phyloP scores from a whole-genome alignment of 2,329 filamentous ascomycete species.

The Phoma herbarum region DNA sequence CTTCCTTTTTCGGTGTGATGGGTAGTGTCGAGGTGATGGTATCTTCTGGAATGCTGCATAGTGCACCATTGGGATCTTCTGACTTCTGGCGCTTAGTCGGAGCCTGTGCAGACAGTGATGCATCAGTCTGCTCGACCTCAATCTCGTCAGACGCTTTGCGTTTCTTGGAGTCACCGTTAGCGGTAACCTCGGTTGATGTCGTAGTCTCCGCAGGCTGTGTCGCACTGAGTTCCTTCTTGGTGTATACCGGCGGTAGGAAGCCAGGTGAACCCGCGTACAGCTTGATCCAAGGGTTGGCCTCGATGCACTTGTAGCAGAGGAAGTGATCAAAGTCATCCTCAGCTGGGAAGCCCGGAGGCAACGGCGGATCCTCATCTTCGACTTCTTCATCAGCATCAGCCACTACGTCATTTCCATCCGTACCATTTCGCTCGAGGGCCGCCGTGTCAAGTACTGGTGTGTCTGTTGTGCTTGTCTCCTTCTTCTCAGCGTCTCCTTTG shows the following conservation, averaged over 20 bases:
- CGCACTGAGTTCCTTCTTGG: conserved; percentile 40
- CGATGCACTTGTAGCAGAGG: conserved; percentile 92
- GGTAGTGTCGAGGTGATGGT: conserved; percentile 27
- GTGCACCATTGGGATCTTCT: conserved; percentile 38
- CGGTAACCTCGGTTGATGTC: conserved; percentile 26
- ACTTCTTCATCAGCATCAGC: conserved; percentile 66
- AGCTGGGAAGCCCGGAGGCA: conserved; percentile 84
- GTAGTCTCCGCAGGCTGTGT: conserved; percentile 18
- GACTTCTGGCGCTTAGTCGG: conserved; percentile 49
- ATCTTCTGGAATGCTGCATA: conserved; percentile 50
- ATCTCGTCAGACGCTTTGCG: conserved; percentile 58
- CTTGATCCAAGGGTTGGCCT: conserved; percentile 91
- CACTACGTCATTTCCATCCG: conserved; percentile 47
- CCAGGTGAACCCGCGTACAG: conserved; percentile 80
- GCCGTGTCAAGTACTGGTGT: conserved; percentile 32
- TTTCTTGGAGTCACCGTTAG: conserved; percentile 49
- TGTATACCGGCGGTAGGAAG: conserved; percentile 78
- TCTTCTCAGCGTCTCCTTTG: conserved; percentile 3
- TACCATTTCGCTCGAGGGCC: conserved; percentile 30
- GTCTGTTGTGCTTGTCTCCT: conserved; percentile 23
- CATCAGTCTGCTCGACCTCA: conserved; percentile 32
- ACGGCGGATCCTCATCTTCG: conserved; percentile 65
- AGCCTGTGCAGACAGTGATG: conserved; percentile 28
- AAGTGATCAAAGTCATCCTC: conserved; percentile 92
- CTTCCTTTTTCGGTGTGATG: conserved; percentile 38